Percentiles rank a stretch among this genome's conserved stretches.
phyloP scores from a whole-genome alignment of 2,329 filamentous ascomycete genomes.

The Beauveria australis region DNA sequence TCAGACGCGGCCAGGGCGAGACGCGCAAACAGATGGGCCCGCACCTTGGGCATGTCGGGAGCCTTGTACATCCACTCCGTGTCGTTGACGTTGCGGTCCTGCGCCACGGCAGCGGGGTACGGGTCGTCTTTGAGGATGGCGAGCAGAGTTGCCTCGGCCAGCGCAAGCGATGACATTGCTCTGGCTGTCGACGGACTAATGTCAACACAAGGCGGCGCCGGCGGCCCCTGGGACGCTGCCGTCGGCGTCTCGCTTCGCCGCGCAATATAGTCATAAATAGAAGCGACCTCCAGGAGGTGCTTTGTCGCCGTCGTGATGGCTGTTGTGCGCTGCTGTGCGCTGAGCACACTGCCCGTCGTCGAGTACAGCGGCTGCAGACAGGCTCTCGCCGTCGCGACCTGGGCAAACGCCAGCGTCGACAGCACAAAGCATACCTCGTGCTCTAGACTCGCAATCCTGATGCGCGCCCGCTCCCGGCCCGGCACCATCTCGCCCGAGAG shows the following conservation, averaged over 20 bases:
- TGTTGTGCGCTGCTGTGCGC: constrained; percentile 56
- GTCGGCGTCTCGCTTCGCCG: constrained; percentile 37
- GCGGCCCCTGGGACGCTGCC: constrained; percentile 20
- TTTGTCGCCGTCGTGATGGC: constrained; percentile 69
- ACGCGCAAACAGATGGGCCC: constrained; percentile 78
- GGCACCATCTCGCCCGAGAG: constrained; percentile 58
- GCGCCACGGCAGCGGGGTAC: constrained; percentile 73
- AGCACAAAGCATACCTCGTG: constrained; percentile 77
- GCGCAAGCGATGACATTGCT: constrained; percentile 56
- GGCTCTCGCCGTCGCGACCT: constrained; percentile 64
- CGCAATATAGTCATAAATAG: constrained; percentile 66
- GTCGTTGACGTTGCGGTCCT: constrained; percentile 72
- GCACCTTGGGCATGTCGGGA: constrained; percentile 79
- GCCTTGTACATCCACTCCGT: constrained; percentile 96
- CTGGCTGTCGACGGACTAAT: constrained; percentile 44
- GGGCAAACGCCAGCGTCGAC: constrained; percentile 65
- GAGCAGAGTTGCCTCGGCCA: constrained; percentile 83
- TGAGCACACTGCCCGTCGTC: constrained; percentile 51
- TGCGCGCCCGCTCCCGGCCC: constrained; percentile 55
- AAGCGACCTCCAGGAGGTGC: constrained; percentile 67
- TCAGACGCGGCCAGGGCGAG: constrained; percentile 83
- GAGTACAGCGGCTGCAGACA: constrained; percentile 67
- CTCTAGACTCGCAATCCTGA: constrained; percentile 65
- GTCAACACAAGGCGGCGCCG: constrained; percentile 42
- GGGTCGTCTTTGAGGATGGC: constrained; percentile 92